Conservation (phyloP, 208 protist species). For the Leishmania braziliensis region DNA sequence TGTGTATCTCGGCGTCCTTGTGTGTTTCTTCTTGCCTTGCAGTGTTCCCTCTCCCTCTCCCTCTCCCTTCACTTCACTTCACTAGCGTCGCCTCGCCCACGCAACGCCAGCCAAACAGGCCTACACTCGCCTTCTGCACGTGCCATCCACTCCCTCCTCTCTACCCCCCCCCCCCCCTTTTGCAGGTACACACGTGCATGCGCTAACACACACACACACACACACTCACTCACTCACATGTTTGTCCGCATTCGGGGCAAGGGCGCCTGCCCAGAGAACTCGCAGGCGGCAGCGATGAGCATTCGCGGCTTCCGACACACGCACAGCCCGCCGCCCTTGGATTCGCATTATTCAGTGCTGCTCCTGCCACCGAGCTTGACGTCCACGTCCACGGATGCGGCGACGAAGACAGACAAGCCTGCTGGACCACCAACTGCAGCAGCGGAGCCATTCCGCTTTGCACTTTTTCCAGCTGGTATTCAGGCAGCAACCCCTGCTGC, state of each 20-base stretch:
- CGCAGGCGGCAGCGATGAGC: slow-evolving; percentile 76
- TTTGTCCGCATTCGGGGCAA: slow-evolving; percentile 81
- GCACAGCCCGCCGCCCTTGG: slow-evolving; percentile 41
- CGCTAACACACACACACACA: not conserved
- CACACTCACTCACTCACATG: slow-evolving; percentile 32
- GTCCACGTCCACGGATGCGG: not conserved
- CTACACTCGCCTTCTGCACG: not conserved
- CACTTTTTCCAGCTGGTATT: slow-evolving; percentile 69
- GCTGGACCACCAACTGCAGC: not conserved
- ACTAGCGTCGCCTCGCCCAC: not conserved
- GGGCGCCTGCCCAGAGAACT: slow-evolving; percentile 83
- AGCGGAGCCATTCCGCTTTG: slow-evolving; percentile 40
- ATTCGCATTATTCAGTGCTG: slow-evolving; percentile 12
- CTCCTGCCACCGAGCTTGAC: not conserved
- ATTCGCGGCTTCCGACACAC: slow-evolving; percentile 76
- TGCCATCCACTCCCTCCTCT: not conserved
- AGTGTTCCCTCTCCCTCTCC: not conserved
- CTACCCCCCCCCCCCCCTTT: not conserved
- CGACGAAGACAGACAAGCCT: not conserved
- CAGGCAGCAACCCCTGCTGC: slow-evolving; percentile 21
- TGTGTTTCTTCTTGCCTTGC: not conserved
- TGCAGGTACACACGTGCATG: not conserved
- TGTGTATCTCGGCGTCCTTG: not conserved
- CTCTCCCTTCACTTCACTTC: not conserved
- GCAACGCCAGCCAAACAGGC: not conserved